phyloP scores from a whole-genome alignment of 208 protist genomes.

The Leishmania aethiopica region DNA sequence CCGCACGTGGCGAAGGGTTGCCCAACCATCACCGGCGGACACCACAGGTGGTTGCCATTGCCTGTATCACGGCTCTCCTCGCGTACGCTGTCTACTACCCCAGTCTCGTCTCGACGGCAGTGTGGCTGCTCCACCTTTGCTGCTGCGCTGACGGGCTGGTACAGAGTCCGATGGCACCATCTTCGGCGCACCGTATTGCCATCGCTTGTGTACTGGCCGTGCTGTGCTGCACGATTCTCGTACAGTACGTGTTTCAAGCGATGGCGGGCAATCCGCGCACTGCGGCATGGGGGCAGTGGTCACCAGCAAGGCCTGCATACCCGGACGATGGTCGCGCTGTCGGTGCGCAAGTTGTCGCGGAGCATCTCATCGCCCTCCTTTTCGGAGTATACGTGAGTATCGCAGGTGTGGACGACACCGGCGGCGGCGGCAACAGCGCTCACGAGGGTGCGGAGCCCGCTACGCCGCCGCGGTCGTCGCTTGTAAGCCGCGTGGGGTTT shows the following conservation, averaged over 20 bases:
- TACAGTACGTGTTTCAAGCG: conserved; percentile 13
- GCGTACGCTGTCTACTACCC: conserved; percentile 29
- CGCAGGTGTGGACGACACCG: not conserved
- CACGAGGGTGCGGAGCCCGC: not conserved
- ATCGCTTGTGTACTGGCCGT: not conserved
- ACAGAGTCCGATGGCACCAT: conserved; percentile 2
- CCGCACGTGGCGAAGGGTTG: not conserved
- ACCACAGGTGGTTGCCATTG: conserved; percentile 17
- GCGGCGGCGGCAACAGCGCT: not conserved
- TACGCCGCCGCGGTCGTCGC: not conserved
- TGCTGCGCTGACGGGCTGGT: conserved; percentile 26
- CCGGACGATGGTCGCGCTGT: conserved; percentile 1
- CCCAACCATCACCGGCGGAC: not conserved
- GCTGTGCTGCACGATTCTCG: conserved; percentile 6
- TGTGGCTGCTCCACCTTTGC: conserved; percentile 29
- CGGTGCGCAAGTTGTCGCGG: conserved; percentile 8
- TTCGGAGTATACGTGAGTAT: conserved; percentile 16
- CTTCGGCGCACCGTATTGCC: not conserved
- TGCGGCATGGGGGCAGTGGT: conserved; percentile 11
- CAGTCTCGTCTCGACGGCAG: conserved; percentile 18
- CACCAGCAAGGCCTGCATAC: conserved; percentile 12
- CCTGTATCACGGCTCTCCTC: conserved; percentile 20
- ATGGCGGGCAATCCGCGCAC: conserved; percentile 15
- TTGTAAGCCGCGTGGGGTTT: not conserved
- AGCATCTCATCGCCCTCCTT: conserved; percentile 17